Evolutionary conservation across 495 filamentous ascomycete species (phyloP).

Genomic region (Xylaria grammica): DNA sequence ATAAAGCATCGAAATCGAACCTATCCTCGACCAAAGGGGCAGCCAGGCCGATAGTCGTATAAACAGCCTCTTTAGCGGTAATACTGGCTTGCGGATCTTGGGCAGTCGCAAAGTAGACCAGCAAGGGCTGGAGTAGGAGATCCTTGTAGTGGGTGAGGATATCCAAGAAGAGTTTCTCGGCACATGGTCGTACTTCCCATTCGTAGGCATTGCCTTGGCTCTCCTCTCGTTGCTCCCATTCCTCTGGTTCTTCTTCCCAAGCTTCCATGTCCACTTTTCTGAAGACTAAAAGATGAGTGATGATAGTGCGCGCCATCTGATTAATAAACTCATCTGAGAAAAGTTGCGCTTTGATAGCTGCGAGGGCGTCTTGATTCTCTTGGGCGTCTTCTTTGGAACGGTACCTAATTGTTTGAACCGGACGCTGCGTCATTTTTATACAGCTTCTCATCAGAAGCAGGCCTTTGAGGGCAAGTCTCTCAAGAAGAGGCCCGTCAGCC

Average conservation of each 20-base stretch:
- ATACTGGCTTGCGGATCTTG: conserved; percentile 72
- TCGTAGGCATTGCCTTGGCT: conserved; percentile 81
- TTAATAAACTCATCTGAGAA: conserved; percentile 75
- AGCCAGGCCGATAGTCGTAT: conserved; percentile 87
- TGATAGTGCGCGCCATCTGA: conserved; percentile 79
- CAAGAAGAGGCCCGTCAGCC: conserved; percentile 64
- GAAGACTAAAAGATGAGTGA: conserved; percentile 88
- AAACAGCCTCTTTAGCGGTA: conserved; percentile 87
- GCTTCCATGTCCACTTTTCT: conserved; percentile 81
- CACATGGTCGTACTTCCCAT: conserved; percentile 85
- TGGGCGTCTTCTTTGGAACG: conserved; percentile 70
- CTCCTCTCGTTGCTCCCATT: conserved; percentile 88
- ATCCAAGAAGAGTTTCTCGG: conserved; percentile 92
- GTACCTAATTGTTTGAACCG: conserved; percentile 80
- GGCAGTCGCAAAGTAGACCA: conserved; percentile 77
- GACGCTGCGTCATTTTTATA: conserved; percentile 79
- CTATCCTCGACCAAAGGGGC: conserved; percentile 69
- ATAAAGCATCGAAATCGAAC: conserved; percentile 81
- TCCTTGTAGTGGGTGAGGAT: conserved; percentile 85
- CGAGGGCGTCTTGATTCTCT: conserved; percentile 67
- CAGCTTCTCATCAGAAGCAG: conserved; percentile 84
- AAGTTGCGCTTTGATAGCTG: conserved; percentile 69
- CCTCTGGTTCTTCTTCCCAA: conserved; percentile 91
- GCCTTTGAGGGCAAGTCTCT: conserved; percentile 79
- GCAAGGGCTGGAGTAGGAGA: conserved; percentile 72